phyloP scores from a whole-genome alignment of 176 grass and related monocot species.

The Aegilops speltoides region DNA sequence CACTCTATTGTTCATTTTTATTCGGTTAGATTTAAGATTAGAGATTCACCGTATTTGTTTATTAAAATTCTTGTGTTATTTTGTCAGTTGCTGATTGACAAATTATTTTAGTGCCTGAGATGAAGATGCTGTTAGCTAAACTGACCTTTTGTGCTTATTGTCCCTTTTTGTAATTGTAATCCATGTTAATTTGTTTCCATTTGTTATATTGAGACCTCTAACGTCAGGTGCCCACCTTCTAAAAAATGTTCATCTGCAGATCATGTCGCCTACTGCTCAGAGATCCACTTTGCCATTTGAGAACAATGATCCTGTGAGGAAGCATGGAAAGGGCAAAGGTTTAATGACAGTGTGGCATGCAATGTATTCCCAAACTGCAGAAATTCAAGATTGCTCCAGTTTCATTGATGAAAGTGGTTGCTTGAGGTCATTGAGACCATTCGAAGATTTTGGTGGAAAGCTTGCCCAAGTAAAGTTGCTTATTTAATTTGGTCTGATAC shows the following conservation, averaged over 20 bases:
- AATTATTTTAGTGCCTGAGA: not conserved
- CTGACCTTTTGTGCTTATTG: not conserved
- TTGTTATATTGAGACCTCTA: constrained; percentile 4
- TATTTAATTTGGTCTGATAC: constrained; percentile 27
- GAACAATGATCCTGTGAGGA: constrained; percentile 50
- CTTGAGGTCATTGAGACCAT: constrained; percentile 59
- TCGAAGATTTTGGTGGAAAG: constrained; percentile 39
- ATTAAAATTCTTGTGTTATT: constrained; percentile 14
- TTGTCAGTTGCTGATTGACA: constrained; percentile 3
- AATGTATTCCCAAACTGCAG: constrained; percentile 56
- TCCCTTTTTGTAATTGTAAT: not conserved
- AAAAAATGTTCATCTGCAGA: constrained; percentile 37
- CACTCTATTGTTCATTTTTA: not conserved
- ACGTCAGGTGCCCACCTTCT: not conserved
- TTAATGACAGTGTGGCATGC: constrained; percentile 94
- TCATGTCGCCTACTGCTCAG: constrained; percentile 21
- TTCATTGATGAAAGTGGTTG: constrained; percentile 61
- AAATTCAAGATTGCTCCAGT: constrained; percentile 51
- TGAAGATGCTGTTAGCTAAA: not conserved
- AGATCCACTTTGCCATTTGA: constrained; percentile 3
- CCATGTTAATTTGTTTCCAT: constrained; percentile 7
- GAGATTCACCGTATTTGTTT: not conserved
- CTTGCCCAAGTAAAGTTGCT: constrained; percentile 39
- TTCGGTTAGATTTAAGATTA: constrained; percentile 25
- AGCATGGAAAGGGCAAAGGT: constrained; percentile 95